Percentiles rank a stretch among this genome's conserved stretches.
phyloP scores from a whole-genome alignment of 1,284 basidiomycete genomes.

The Anthracocystis walkeri region DNA sequence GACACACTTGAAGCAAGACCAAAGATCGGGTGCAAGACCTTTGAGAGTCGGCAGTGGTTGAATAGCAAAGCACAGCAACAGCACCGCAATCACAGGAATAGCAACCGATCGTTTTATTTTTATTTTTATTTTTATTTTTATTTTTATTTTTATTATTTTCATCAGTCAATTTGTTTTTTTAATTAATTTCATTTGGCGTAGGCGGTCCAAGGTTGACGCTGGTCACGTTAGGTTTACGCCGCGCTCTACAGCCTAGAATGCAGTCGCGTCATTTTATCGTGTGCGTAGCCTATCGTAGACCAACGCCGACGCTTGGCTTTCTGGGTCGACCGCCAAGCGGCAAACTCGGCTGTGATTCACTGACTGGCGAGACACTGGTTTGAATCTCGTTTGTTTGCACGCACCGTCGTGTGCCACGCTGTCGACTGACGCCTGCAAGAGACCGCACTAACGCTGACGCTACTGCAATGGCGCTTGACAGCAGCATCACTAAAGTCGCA shows the following conservation, averaged over 20 bases:
- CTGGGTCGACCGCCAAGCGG: neutral
- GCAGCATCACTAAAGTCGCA: too few relatives aligned
- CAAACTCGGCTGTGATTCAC: neutral
- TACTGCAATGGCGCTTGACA: too few relatives aligned
- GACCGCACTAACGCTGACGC: too few relatives aligned
- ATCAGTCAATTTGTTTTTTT: neutral
- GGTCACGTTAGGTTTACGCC: too few relatives aligned
- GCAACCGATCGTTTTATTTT: neutral
- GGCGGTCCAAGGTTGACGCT: too few relatives aligned
- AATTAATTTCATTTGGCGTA: neutral
- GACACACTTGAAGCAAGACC: neutral
- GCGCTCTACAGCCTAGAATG: too few relatives aligned
- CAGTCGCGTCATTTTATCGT: too few relatives aligned
- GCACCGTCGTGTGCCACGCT: slow-evolving; percentile 1
- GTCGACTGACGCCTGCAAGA: neutral
- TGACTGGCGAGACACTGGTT: slow-evolving; percentile 1
- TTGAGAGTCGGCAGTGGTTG: neutral
- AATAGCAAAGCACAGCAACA: neutral
- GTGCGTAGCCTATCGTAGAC: too few relatives aligned
- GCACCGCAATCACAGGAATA: neutral
- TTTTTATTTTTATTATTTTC: neutral
- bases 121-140: neutral
- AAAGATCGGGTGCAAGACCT: neutral
- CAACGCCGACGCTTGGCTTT: neutral
- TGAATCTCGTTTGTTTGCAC: slow-evolving; percentile 10